Percentiles rank a stretch among this genome's conserved stretches.
These are phyloP conservation scores for Chloroidium sp. DNA, from an alignment of 163 green algal species.

Conservation along the genomic window DNA sequence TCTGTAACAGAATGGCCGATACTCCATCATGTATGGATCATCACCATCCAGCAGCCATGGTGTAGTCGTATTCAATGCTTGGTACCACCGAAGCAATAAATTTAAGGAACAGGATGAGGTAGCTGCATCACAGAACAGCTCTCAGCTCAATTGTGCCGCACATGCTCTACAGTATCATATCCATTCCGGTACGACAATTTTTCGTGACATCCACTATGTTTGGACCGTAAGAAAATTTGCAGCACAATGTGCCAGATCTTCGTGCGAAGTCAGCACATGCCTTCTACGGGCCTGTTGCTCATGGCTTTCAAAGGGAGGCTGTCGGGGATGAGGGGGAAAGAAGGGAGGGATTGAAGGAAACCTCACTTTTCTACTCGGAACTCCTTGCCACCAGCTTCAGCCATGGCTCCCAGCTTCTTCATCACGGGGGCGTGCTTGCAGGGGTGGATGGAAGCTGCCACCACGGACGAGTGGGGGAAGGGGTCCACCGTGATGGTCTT, in stretches of 20 bases:
- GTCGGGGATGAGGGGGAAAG: background rate
- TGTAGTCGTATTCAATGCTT: slow-evolving; percentile 86
- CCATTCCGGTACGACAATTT: too few relatives aligned
- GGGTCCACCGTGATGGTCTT: slow-evolving; percentile 87
- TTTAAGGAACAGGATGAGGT: slow-evolving; percentile 91
- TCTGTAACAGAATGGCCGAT: background rate
- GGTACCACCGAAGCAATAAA: slow-evolving; percentile 91
- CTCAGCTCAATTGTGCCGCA: background rate
- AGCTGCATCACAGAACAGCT: slow-evolving; percentile 21
- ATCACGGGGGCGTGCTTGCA: slow-evolving; percentile 81
- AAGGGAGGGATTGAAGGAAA: background rate
- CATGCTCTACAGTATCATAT: background rate
- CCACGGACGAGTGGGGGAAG: slow-evolving; percentile 59
- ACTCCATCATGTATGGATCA: background rate
- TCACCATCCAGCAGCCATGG: slow-evolving; percentile 57
- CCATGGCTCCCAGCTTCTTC: slow-evolving; percentile 64
- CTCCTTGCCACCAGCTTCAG: slow-evolving; percentile 32
- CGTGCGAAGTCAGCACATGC: too few relatives aligned
- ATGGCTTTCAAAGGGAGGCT: background rate
- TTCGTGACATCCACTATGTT: too few relatives aligned
- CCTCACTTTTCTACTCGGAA: slow-evolving; percentile 31
- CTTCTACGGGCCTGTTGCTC: too few relatives aligned
- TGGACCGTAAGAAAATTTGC: too few relatives aligned
- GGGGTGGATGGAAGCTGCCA: slow-evolving; percentile 78
- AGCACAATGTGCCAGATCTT: too few relatives aligned